Evolutionary conservation across 2,329 filamentous ascomycete species (phyloP).

Genomic region (Penicillium expansum): DNA sequence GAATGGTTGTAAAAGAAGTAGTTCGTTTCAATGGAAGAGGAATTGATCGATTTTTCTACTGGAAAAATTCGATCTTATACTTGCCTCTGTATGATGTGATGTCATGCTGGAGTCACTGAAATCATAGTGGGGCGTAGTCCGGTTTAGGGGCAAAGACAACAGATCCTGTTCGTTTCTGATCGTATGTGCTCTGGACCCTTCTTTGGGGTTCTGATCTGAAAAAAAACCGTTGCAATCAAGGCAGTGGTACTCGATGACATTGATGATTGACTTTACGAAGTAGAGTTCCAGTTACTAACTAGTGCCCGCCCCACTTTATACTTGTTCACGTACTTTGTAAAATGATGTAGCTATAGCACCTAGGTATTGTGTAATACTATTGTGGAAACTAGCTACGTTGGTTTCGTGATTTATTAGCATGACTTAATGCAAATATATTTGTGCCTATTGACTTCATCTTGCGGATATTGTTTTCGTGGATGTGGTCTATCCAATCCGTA

Average conservation of each 20-base stretch:
- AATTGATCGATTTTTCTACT: neutral
- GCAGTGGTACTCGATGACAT: slow-evolving; percentile 15
- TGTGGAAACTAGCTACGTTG: no score
- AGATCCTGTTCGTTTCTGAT: neutral
- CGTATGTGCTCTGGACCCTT: slow-evolving; percentile 13
- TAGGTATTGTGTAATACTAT: no score
- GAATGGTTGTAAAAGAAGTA: neutral
- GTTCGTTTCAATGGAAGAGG: neutral
- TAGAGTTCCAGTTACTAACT: neutral
- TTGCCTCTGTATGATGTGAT: slow-evolving; percentile 19
- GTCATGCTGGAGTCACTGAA: slow-evolving; percentile 31
- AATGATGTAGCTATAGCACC: no score
- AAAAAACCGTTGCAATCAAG: slow-evolving; percentile 10
- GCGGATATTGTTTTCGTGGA: neutral
- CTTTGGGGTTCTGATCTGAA: slow-evolving; percentile 10
- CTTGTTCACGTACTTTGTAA: neutral
- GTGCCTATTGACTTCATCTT: no score
- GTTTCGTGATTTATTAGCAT: no score
- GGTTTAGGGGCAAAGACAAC: slow-evolving; percentile 10
- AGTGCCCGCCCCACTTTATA: slow-evolving; percentile 2
- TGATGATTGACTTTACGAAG: slow-evolving; percentile 6
- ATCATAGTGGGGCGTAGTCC: slow-evolving; percentile 26
- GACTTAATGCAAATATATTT: no score
- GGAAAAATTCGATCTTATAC: slow-evolving; percentile 19
- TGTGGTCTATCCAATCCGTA: neutral